These are phyloP conservation scores for Ajuga chamaepitys DNA, from an alignment of 257 asterid genomes.

Conservation along the genomic window DNA sequence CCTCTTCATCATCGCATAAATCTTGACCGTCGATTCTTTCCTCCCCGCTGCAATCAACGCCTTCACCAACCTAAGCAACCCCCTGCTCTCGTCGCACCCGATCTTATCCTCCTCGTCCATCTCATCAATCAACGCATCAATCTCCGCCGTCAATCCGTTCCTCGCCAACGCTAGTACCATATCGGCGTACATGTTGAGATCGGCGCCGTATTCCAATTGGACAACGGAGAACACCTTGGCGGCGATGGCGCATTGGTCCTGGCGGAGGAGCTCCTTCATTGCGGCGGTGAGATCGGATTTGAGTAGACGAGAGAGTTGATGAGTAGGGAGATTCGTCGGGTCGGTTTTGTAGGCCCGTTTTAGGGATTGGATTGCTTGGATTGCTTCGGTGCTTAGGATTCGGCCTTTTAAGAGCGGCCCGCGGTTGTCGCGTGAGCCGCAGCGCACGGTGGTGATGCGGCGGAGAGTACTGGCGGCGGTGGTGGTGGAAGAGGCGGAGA, in stretches of 20 bases:
- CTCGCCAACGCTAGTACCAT: constrained; percentile 44
- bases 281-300: constrained; percentile 84
- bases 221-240: constrained; percentile 52
- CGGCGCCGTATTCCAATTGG: constrained; percentile 59
- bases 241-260: constrained; percentile 63
- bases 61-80: constrained; percentile 56
- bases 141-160: constrained; percentile 46
- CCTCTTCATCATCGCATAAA: constrained; percentile 63
- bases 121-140: constrained; percentile 41
- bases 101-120: constrained; percentile 47
- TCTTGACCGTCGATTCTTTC: constrained; percentile 60
- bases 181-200: constrained; percentile 53
- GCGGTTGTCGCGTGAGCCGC: constrained; percentile 78
- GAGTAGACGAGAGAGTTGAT: constrained; percentile 65
- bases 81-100: constrained; percentile 44
- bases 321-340: constrained; percentile 43
- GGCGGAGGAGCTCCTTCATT: constrained; percentile 81
- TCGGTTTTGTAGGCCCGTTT: constrained; percentile 61
- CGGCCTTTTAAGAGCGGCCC: constrained; percentile 78
- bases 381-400: constrained; percentile 75
- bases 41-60: constrained; percentile 62
- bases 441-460: constrained; percentile 33
- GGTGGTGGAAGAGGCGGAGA: constrained; percentile 15
- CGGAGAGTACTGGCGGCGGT: constrained; percentile 10
- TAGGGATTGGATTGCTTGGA: constrained; percentile 83